phyloP scores from a whole-genome alignment of 768 basidiomycete species.

The Rhodosporidiobolus sp. region DNA sequence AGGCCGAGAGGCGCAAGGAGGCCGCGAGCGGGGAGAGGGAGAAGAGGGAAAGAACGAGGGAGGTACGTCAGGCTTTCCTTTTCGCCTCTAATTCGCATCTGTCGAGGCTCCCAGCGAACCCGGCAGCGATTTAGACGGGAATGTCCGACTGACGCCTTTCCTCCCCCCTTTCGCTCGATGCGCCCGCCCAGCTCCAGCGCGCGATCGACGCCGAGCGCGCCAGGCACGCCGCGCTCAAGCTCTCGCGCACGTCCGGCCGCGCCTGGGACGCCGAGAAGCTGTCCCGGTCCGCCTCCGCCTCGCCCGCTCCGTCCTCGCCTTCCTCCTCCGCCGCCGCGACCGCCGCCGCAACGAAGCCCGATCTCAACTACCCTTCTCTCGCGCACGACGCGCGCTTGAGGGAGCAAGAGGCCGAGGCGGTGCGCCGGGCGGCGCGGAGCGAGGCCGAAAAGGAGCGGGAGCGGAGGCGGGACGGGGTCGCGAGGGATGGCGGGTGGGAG shows the following conservation, averaged over 20 bases:
- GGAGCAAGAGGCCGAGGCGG: background rate
- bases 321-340: background rate
- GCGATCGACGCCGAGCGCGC: constrained; percentile 25
- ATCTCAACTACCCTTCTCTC: constrained; percentile 14
- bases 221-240: constrained; percentile 22
- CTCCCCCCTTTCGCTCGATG: no score
- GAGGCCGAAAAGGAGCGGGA: constrained; percentile 2
- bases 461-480: constrained; percentile 19
- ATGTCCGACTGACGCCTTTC: no score
- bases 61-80: background rate
- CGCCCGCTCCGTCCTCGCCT: background rate
- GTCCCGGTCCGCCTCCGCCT: background rate
- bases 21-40: background rate
- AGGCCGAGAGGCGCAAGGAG: background rate
- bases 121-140: no score
- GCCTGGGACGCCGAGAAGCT: constrained; percentile 31
- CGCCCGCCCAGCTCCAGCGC: constrained; percentile 9
- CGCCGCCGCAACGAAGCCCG: background rate
- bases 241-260: constrained; percentile 8
- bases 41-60: background rate
- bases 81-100: no score
- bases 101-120: no score
- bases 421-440: background rate
- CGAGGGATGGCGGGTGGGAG: constrained; percentile 27
- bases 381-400: background rate